Base-by-base conservation (phyloP, 495 filamentous ascomycete species). In the Talaromyces thailandensis region DNA sequence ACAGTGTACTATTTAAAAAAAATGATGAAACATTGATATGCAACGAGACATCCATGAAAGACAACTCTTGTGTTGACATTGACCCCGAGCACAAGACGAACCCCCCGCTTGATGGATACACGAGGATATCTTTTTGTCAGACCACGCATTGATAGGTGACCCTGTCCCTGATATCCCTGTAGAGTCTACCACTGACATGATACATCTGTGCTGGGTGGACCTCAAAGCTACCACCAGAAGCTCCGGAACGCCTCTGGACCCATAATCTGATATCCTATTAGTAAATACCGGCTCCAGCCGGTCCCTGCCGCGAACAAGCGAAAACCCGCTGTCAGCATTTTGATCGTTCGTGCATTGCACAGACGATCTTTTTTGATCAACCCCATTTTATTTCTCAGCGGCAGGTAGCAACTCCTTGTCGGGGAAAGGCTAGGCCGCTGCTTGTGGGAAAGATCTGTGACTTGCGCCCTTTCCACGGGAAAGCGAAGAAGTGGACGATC, bases 221-320 rank as follows among this genome's bases (percentile, higher is more conserved):
- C 43, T 40, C 35, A 40, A 35, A 48, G 43, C 43, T 21, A 48
- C 18, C 43, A 23, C 5, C 37, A 6, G n/a, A 48, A 7, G n/a
- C 9, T 21, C 37, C 4, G 12, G 16, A n/a, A 21, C 40, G n/a
- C 6, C 16, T 45, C 43, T 55, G 51, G 26, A 55, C 51, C 51
- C 51, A 55, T 21, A 52, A 52, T 55, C 23, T 28, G 12, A 26
- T 14, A 55, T 55, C 51, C 6, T n/a, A 18, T 55, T 55, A 26
- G 51, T 6, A 48, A 48, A 48, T 29, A 55, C 51, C 51, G 51
- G 9, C 51, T 55, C 6, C 51, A 55, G 11, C 51, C 51, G 51
- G 51, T 55, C 51, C 23, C 51, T 55, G 51, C 51, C 51, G 51
- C 51, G 51, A 55, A 26, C 23, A 55, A 55, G 51, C 51, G 51